Percentiles rank a stretch among this genome's conserved stretches.
phyloP scores from a whole-genome alignment of 495 filamentous ascomycete species.

The Penicillium flavigenum region DNA sequence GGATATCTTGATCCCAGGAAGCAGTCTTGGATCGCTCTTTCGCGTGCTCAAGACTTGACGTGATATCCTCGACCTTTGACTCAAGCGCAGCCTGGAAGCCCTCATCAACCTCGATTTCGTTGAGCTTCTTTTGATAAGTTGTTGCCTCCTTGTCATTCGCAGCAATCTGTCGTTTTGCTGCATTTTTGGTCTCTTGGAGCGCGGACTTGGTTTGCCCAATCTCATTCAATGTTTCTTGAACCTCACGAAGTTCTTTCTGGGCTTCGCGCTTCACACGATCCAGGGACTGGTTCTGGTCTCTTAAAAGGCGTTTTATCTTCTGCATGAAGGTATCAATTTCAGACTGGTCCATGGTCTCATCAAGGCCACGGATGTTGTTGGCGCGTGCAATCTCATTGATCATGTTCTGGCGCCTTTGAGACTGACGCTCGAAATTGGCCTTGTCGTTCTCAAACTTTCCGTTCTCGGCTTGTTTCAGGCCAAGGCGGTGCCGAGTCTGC shows the following conservation, averaged over 20 bases:
- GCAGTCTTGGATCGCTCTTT: constrained; percentile 59
- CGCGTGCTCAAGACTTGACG: constrained; percentile 57
- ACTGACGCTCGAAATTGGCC: constrained; percentile 76
- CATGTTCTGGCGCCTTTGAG: constrained; percentile 64
- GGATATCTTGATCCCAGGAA: constrained; percentile 68
- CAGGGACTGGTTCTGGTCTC: constrained; percentile 74
- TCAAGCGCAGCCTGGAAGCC: constrained; percentile 73
- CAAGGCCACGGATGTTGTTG: constrained; percentile 84
- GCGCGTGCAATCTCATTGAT: constrained; percentile 73
- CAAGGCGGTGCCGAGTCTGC: constrained; percentile 53
- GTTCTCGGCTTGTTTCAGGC: constrained; percentile 74
- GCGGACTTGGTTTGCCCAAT: constrained; percentile 67
- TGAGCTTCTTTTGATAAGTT: constrained; percentile 61
- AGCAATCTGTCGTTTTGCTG: constrained; percentile 65
- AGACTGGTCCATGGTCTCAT: constrained; percentile 70
- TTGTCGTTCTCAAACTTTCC: constrained; percentile 85
- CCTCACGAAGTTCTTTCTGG: constrained; percentile 64
- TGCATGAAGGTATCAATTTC: constrained; percentile 75
- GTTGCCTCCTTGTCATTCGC: constrained; percentile 65
- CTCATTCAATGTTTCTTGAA: constrained; percentile 64
- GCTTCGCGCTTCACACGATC: constrained; percentile 72
- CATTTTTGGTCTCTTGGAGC: constrained; percentile 66
- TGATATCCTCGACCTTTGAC: constrained; percentile 67
- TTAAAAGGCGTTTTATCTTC: constrained; percentile 67
- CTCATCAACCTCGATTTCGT: constrained; percentile 76